Evolutionary conservation across 495 filamentous ascomycete genomes (phyloP), one percentile per base, ranked within the genome.

Genomic region (Neurospora pannonica): DNA sequence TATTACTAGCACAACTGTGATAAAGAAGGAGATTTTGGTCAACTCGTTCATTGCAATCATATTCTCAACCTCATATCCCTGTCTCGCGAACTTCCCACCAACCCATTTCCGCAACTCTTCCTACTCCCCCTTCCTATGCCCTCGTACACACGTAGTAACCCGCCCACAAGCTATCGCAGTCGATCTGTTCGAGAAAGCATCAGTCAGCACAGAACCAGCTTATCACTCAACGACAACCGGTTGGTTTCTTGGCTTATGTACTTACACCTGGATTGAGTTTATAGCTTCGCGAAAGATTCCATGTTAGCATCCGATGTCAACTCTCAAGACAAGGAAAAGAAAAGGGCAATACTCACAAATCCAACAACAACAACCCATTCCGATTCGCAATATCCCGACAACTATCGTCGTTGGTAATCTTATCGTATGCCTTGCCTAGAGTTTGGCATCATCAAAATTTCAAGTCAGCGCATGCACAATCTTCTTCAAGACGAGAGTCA

Each of bases 141-240:
- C 75, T 75, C 1, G 78, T 75, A 38, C 80, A 81, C 1, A 81
- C 78, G 34, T 76, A 80, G 42, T 79, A 81, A 37, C 80, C 80
- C 9, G 70, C 71, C 38, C 10, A 38, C 9, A 38, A 4, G 13
- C 15, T 39, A 39, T 39, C 38, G 38, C 38, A 39, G 38, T 39
- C 38, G 13, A 39, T 39, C 38, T 39, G 10, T 39, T 39, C 4
- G 38, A n/a, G n/a, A n/a, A n/a, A n/a, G 11, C 4, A 13, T 38
- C 38, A 13, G 0, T 38, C 11, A 38, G 38, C 38, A 38, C 38
- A 13, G 38, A 38, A 38, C 38, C n/a, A n/a, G n/a, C n/a, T n/a
- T n/a, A n/a, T n/a, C n/a, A n/a, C n/a, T n/a, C n/a, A 13, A 13
- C 38, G 13, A 38, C 38, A 38, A 38, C 0, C 34, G 34, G 34